Evolutionary conservation across 2,329 filamentous ascomycete species (phyloP), one percentile per base, ranked within the genome.

Genomic region (Botrytis tulipae): DNA sequence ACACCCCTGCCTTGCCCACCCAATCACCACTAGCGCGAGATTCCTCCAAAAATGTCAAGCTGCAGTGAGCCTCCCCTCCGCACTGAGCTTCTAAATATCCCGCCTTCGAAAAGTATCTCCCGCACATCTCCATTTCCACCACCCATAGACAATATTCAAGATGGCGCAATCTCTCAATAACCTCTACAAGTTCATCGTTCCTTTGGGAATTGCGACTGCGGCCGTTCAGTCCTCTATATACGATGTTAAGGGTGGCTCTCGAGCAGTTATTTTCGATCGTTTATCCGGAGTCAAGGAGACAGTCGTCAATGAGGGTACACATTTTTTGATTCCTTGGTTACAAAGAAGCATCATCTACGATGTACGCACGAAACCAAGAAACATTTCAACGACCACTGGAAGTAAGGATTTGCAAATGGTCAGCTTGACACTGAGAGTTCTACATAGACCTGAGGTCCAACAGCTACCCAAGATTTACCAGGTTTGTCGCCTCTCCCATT

Each of bases 381-480:
- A 97, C 83, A 98, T 99, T 83, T 93, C 93, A 78, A 99, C 96
- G 42, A 99, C 96, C 37, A 99, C 96, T 20, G 96, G 96, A 74
- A 95, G 92, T 88, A 99, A 99, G 90, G 96, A 99, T 86, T 85
- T 99, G 87, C 96, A 99, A 87, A 99, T 99, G 96, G 96, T 99
- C 81, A 98, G 94, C 88, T 88, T 99, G 87, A 99, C 96, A 71
- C 88, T 99, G 82, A 90, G 96, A 84, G 96, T 99, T 77, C 85
- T 99, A 83, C 95, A 98, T 85, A 89, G 97, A 79, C 96, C 97
- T 9, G 95, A 97, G 73, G 95, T 99, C 80, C 90, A 93, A 87
- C 90, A 91, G 80, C 86, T 99, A 82, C 97, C 96, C 75, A 97
- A 95, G 86, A 99, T 99, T 81, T 99, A 99, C 87, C 96, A 98